Evolutionary conservation across 2,329 filamentous ascomycete species (phyloP).

Genomic region (Setomelanomma holmii): DNA sequence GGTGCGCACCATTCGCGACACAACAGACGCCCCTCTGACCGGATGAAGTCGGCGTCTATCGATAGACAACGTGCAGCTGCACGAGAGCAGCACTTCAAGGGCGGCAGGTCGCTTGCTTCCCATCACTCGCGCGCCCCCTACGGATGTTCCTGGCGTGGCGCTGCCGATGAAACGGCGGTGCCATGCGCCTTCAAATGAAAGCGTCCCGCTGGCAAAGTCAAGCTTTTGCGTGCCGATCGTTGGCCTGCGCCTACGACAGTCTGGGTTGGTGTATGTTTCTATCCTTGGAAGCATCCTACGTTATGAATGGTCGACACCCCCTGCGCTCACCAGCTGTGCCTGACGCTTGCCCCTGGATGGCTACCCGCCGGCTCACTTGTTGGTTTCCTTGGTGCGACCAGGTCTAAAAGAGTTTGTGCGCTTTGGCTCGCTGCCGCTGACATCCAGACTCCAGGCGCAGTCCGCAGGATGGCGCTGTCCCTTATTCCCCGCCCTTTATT

Average conservation of each 20-base stretch:
- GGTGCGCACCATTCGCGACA: background rate
- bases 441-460: constrained; percentile 21
- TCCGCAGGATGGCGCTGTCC: constrained; percentile 10
- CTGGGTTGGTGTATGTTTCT: constrained; percentile 14
- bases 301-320: constrained; percentile 14
- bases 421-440: constrained; percentile 20
- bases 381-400: constrained; percentile 28
- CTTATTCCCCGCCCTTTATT: constrained; percentile 35
- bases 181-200: constrained; percentile 2
- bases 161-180: constrained; percentile 37
- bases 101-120: constrained; percentile 11
- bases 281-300: constrained; percentile 13
- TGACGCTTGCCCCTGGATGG: constrained; percentile 27
- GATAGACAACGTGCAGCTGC: constrained; percentile 9
- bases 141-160: constrained; percentile 17
- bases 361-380: constrained; percentile 23
- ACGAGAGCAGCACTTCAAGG: background rate
- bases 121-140: constrained; percentile 16
- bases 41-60: constrained; percentile 3
- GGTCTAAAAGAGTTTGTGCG: constrained; percentile 36
- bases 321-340: constrained; percentile 15
- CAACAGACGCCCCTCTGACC: constrained; percentile 6
- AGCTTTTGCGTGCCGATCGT: constrained; percentile 36
- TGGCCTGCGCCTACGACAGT: constrained; percentile 14
- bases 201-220: constrained; percentile 17